A percentile compares a stretch with the other conserved stretches of the same genome.
These are phyloP conservation scores for Didymella lethalis DNA, from an alignment of 2,329 filamentous ascomycete genomes.

Conservation along the genomic window DNA sequence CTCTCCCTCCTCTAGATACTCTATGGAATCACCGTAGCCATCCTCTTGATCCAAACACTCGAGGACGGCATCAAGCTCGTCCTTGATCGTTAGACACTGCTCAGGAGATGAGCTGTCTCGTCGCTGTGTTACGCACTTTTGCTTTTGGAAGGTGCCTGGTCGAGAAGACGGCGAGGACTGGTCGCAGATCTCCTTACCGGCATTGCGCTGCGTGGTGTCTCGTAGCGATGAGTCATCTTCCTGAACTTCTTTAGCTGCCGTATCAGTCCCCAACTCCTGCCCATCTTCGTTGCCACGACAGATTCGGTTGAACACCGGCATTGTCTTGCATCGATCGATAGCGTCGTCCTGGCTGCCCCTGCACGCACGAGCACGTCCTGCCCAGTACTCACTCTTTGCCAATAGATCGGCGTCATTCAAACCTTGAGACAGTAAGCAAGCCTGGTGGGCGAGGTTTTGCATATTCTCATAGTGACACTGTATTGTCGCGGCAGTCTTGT, in stretches of 20 bases:
- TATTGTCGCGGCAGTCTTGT: neutral
- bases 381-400: slow-evolving; percentile 34
- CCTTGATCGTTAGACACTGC: neutral
- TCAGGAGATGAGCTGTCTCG: neutral
- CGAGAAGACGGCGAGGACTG: neutral
- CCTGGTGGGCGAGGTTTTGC: slow-evolving; percentile 21
- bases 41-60: neutral
- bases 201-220: no score
- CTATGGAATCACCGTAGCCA: neutral
- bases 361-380: slow-evolving; percentile 25
- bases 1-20: neutral
- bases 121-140: neutral
- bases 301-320: neutral
- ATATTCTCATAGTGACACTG: neutral
- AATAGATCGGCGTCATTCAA: slow-evolving; percentile 22
- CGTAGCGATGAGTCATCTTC: no score
- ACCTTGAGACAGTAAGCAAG: slow-evolving; percentile 18
- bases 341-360: slow-evolving; percentile 8
- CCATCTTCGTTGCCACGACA: neutral
- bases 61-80: neutral
- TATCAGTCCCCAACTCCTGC: neutral
- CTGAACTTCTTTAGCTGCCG: no score
- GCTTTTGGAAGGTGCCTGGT: neutral
- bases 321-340: neutral
- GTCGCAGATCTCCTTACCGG: neutral